Base-by-base conservation (phyloP, 2,329 filamentous ascomycete species). In the Colletotrichum orchidophilum region DNA sequence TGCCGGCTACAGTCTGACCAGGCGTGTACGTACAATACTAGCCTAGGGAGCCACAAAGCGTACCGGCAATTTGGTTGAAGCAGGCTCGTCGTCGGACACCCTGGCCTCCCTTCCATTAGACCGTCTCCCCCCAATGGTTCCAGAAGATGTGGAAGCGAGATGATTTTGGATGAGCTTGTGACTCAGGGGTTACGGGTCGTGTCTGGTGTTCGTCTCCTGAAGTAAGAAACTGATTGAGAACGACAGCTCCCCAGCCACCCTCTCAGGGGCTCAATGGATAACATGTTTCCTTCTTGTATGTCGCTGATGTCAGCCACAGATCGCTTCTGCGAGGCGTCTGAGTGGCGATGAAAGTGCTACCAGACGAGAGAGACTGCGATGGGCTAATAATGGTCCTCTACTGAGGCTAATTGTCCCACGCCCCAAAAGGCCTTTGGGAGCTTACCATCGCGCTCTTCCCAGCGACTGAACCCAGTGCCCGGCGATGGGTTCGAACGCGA, bases 101-200 rank as follows among this genome's bases (percentile, higher is more conserved):
- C 58, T 29, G n/a, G 58, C 26, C n/a, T 15, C 12, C 42, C 18
- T 35, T 18, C 31, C 18, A 59, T 68, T 59, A 61, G 33, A 53
- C 53, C 7, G 42, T 11, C 18, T 42, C 39, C 13, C n/a, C 15
- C 31, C 15, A 24, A 31, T 24, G n/a, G 39, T 53, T 68, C 58
- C 26, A 31, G 42, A 59, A 59, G 33, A 4, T 29, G 26, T 18
- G 39, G 64, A 68, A 71, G 42, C 68, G 58, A 68, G 33, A 63
- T 68, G 53, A 68, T 13, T 46, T 18, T 21, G 18, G 39, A 18
- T 18, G 39, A 21, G 39, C 39, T 46, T 18, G 39, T 21, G 39
- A 24, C 31, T 63, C 24, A 29, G 21, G 49, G 7, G 49, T 3
- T 27, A 8, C 9, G 31, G 5, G 21, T 6, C 21, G 31, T 18